Percentiles rank a stretch among this genome's conserved stretches.
Evolutionary conservation across 306 rosid genomes (phyloP).

Genomic region (Calophaca sinica): DNA sequence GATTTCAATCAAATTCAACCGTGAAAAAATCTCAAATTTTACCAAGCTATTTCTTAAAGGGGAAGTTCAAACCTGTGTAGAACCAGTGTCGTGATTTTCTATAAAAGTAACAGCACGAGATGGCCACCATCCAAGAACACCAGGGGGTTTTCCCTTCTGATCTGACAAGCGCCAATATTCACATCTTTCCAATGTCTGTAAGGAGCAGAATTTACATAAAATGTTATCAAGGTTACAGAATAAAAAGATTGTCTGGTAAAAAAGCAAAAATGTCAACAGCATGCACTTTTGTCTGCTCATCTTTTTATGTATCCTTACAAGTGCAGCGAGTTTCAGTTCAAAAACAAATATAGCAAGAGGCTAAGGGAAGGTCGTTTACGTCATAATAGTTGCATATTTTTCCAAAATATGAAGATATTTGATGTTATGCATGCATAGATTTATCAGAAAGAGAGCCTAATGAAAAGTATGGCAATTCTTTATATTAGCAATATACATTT

Average conservation of each 20-base stretch:
- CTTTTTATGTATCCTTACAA: background rate
- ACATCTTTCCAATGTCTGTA: slow-evolving; percentile 84
- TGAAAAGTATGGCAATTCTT: slow-evolving; percentile 10
- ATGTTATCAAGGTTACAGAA: slow-evolving; percentile 19
- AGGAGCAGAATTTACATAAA: slow-evolving; percentile 9
- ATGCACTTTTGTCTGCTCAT: background rate
- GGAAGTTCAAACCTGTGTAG: slow-evolving; percentile 82
- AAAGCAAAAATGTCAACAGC: slow-evolving; percentile 4
- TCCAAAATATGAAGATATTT: slow-evolving; percentile 15
- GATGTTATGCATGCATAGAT: background rate
- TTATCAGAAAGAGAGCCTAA: slow-evolving; percentile 6
- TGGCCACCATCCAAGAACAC: slow-evolving; percentile 99
- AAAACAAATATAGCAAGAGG: background rate
- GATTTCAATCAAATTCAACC: slow-evolving; percentile 33
- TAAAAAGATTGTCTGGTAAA: slow-evolving; percentile 16
- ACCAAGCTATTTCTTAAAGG: slow-evolving; percentile 20
- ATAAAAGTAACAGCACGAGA: slow-evolving; percentile 98
- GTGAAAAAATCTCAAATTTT: too few species aligned
- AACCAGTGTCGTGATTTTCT: slow-evolving; percentile 98
- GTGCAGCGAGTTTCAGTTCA: background rate
- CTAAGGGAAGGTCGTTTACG: slow-evolving; percentile 15
- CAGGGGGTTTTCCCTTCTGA: slow-evolving; percentile 91
- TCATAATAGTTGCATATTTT: slow-evolving; percentile 1
- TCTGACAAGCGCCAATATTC: slow-evolving; percentile 99
- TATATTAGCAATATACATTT: background rate